Evolutionary conservation across 352 stramenopile genomes (phyloP).

Genomic region (Phytophthora nicotianae): DNA sequence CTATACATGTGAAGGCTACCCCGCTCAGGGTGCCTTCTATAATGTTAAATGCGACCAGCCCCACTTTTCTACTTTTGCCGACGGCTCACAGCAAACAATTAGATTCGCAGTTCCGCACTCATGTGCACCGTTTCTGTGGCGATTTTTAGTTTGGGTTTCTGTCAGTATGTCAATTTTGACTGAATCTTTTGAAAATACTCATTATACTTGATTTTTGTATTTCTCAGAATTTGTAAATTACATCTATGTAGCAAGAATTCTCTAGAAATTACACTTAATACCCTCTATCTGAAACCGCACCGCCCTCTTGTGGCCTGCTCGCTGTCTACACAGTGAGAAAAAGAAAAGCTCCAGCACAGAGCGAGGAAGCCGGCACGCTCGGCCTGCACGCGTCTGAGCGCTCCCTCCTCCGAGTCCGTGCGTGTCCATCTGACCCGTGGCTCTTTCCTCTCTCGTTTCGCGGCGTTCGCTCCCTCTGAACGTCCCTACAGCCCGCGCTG

Average conservation of each 20-base stretch:
- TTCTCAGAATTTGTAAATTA: background rate
- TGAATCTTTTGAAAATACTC: background rate
- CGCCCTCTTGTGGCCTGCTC: constrained; percentile 26
- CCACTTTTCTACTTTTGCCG: background rate
- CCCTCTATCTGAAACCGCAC: constrained; percentile 25
- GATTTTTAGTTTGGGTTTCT: background rate
- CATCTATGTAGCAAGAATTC: background rate
- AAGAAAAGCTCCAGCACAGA: constrained; percentile 45
- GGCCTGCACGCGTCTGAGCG: constrained; percentile 21
- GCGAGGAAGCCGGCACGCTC: constrained; percentile 28
- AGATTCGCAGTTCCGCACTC: background rate
- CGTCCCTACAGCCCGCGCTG: constrained; percentile 13
- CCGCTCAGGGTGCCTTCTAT: background rate
- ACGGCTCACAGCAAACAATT: background rate
- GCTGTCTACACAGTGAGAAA: constrained; percentile 41
- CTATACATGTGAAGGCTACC: background rate
- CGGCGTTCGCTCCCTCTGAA: constrained; percentile 8
- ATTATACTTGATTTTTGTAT: background rate
- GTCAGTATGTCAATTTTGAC: background rate
- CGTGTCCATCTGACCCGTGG: constrained; percentile 6
- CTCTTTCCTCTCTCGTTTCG: constrained; percentile 21
- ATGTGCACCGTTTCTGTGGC: constrained; percentile 1
- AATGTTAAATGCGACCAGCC: background rate
- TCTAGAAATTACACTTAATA: background rate
- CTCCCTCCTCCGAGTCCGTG: constrained; percentile 14